Evolutionary conservation across 495 filamentous ascomycete species (phyloP), one percentile per base, ranked within the genome.

Genomic region (Talaromyces proteolyticus): DNA sequence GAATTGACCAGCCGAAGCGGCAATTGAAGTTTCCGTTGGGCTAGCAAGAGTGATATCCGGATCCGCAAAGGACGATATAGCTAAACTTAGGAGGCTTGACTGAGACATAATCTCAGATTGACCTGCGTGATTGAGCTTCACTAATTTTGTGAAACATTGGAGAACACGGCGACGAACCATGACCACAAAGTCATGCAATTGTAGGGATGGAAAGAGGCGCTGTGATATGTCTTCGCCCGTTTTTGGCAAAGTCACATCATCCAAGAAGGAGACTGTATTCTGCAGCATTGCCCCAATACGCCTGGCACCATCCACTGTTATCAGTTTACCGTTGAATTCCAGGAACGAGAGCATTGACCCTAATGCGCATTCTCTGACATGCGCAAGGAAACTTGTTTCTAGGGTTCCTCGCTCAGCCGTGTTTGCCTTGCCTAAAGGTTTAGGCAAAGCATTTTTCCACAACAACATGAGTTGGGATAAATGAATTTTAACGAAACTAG

Each of bases 401-500:
- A 96, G 69, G 47, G 86, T 75, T 49, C 85, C 87, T 10, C 90
- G 78, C 61, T 93, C 83, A 4, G 82, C 80, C 42, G 85, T 87
- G 48, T 92, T 92, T 52, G 96, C 92, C 65, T 88, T 93, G 20
- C 87, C 82, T 10, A 97, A 61, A n/a, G 94, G 92, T 57, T 90
- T 95, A 4, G 93, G 93, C 26, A 99, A 70, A 3, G 93, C 91
- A 68, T 96, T 97, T 64, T 95, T 96, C 93, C 93, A 99, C 11
- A 99, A 75, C n/a, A 97, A 68, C 46, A 97, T 83, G 41, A 99
- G 72, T 64, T 97, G 93, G 3, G 92, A 92, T 17, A 99, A 76
- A 70, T 97, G 93, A 37, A 96, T 97, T 67, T 99, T 99, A 66
- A 97, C 92, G 63, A 99, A 99, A 62, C 95, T 96, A 4, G 94